Base-by-base conservation (phyloP, 305 asterid species). In the Solanum hybrid region DNA sequence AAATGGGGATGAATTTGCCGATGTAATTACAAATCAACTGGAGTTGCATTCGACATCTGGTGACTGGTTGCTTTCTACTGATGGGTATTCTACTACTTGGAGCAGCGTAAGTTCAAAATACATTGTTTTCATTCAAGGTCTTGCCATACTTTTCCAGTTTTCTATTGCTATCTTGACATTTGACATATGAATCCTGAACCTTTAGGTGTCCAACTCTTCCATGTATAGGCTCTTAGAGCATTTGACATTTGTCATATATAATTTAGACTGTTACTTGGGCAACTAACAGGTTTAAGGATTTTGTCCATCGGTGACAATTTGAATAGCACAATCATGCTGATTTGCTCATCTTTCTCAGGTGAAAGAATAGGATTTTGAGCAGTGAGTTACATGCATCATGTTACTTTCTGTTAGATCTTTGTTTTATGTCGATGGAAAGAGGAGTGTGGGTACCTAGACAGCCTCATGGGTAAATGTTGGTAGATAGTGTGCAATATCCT, bases 51-150 rank as follows among this genome's bases (percentile, higher is more conserved):
- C 38, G 22, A 78, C 56, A 78, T 64, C 82, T 60, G 19, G 77
- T 66, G 64, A 45, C 42, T 90, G 91, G 91, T 78, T 88, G 64
- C 86, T 90, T 64, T 90, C 91, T 87, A 86, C 89, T 6, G 91
- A 90, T 66, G 91, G 88, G 40, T 90, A 86, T 90, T 79, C 89
- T 36, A 60, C 81, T 73, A 76, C 91, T 86, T 90, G 89, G 91
- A 90, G 88, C 45, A 90, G 69, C 29, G 91, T 90, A 87, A 86
- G 91, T 90, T 88, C 75, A 51, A 51, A 84, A 84, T n/a, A 77
- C 15, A 87, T 69, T 89, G 72, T 42, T 82, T 81, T 42, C 72
- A 5, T 42, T 42, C 72, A 82, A 82, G 37, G 69, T 81, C 72
- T 42, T 13, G 13, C 87, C 87, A 84, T 84, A 17, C 32, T 88